A percentile compares a stretch with the other conserved stretches of the same genome.
Evolutionary conservation across 305 asterid genomes (phyloP).

Genomic region (Rubia peregrina): DNA sequence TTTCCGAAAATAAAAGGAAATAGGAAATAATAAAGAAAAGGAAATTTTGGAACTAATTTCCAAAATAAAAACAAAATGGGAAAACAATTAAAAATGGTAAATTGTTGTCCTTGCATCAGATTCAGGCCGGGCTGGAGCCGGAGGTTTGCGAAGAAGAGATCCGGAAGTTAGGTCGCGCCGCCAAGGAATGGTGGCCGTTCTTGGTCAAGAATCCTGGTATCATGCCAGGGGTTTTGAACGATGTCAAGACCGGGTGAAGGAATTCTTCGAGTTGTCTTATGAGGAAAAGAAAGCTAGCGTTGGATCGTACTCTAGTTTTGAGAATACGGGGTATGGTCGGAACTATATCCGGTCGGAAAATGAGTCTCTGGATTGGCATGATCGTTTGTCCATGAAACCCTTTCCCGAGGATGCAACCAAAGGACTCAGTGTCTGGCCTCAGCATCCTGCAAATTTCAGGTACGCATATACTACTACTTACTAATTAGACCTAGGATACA

Average conservation of each 20-base stretch:
- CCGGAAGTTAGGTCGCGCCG: constrained; percentile 22
- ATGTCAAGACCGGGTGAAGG: constrained; percentile 20
- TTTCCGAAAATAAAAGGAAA: no score
- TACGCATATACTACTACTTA: no score
- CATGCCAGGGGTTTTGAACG: constrained; percentile 16
- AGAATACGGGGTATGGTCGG: constrained; percentile 36
- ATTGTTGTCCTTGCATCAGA: no score
- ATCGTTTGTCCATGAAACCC: constrained; percentile 36
- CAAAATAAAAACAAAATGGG: no score
- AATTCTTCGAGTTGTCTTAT: constrained; percentile 26
- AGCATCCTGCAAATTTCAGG: constrained; percentile 32
- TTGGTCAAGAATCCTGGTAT: constrained; percentile 29
- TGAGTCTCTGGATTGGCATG: constrained; percentile 37
- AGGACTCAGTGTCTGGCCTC: constrained; percentile 34
- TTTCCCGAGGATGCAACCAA: constrained; percentile 27
- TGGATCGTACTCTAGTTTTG: constrained; percentile 27
- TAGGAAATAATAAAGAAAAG: no score
- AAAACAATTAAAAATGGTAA: no score
- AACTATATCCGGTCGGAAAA: constrained; percentile 24
- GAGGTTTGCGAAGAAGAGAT: constrained; percentile 25
- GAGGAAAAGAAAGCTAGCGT: constrained; percentile 34
- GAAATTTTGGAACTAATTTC: no score
- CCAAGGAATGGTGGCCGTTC: constrained; percentile 36
- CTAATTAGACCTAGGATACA: no score
- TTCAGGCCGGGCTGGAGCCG: not conserved